Percentiles rank a stretch among this genome's conserved stretches.
Evolutionary conservation across 768 basidiomycete species (phyloP).

Genomic region (Termitomyces bulborhizus): DNA sequence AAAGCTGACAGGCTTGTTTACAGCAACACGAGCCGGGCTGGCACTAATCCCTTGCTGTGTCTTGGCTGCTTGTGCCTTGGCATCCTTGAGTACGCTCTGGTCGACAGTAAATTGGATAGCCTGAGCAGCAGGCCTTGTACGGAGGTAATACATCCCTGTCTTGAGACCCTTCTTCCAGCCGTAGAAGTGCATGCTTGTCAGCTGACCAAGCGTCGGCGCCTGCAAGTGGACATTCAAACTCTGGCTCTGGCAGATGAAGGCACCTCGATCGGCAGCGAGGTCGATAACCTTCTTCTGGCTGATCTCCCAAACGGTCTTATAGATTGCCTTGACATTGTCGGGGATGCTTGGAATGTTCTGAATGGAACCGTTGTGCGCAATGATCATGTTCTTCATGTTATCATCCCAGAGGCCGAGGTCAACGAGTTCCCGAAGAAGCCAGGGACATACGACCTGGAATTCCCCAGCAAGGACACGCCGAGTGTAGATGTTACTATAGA

Average conservation of each 20-base stretch:
- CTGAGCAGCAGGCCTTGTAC: conserved; percentile 90
- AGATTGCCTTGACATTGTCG: conserved; percentile 90
- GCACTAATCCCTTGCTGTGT: conserved; percentile 31
- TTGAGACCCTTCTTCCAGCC: conserved; percentile 99
- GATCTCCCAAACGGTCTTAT: conserved; percentile 99
- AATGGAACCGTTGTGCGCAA: conserved; percentile 87
- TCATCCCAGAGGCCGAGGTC: conserved; percentile 95
- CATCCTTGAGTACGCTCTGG: conserved; percentile 65
- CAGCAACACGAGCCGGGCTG: conserved; percentile 17
- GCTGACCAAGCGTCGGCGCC: conserved; percentile 82
- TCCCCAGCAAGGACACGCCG: conserved; percentile 99
- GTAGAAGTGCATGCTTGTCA: conserved; percentile 97
- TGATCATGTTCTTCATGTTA: conserved; percentile 99
- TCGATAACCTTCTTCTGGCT: conserved; percentile 98
- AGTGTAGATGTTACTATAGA: conserved; percentile 90
- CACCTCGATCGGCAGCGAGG: conserved; percentile 96
- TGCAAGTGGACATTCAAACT: conserved; percentile 91
- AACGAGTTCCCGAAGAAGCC: conserved; percentile 97
- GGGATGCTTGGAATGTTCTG: conserved; percentile 89
- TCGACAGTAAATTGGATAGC: conserved; percentile 99
- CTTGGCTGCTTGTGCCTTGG: conserved; percentile 44
- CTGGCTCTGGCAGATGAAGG: conserved; percentile 96
- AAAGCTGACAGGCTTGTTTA: conserved; percentile 18
- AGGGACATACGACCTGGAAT: conserved; percentile 99
- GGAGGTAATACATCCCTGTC: conserved; percentile 98